Evolutionary conservation across 2,329 filamentous ascomycete species (phyloP), one percentile per base, ranked within the genome.

Genomic region (Ceratocystis albifundus): DNA sequence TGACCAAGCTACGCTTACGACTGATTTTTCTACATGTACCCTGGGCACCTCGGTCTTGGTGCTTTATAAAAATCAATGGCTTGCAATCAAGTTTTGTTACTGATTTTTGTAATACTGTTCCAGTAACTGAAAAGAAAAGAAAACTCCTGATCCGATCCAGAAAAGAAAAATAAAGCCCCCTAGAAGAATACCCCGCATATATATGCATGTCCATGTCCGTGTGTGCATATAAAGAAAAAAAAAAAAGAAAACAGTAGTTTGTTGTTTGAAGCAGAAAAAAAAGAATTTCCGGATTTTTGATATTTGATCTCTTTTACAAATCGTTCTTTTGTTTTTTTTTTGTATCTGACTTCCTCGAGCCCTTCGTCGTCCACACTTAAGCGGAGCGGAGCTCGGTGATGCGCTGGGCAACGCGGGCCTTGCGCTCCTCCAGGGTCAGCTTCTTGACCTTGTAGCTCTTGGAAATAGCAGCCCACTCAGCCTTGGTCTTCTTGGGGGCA

Each of bases 381-480:
- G 53, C 62, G 36, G 64, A 65, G 74, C 83, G 84, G 75, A 96
- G 83, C 80, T 88, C 83, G 76, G 88, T 86, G 82, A 99, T 99
- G 85, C 89, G 95, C 77, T 87, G 85, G 86, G 95, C 85, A 79
- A 99, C 85, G 72, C 87, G 84, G 79, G 86, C 82, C 77, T 88
- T 80, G 82, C 87, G 90, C 89, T 97, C 81, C 66, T 84, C 91
- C 83, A 87, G 88, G 78, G 84, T 87, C 72, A 91, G 84, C 86
- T 96, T 96, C 74, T 74, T 73, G 73, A 80, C 79, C 78, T 80
- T 85, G 88, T 85, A 90, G 86, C 97, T 96, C 83, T 90, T 85
- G 77, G 89, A 91, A 85, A 96, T 91, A 72, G 84, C 83, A 88
- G 96, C 96, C 89, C 89, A 95, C 82, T 96, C 85, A 71, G 93